phyloP scores from a whole-genome alignment of 495 filamentous ascomycete genomes.

The Podospora comata region DNA sequence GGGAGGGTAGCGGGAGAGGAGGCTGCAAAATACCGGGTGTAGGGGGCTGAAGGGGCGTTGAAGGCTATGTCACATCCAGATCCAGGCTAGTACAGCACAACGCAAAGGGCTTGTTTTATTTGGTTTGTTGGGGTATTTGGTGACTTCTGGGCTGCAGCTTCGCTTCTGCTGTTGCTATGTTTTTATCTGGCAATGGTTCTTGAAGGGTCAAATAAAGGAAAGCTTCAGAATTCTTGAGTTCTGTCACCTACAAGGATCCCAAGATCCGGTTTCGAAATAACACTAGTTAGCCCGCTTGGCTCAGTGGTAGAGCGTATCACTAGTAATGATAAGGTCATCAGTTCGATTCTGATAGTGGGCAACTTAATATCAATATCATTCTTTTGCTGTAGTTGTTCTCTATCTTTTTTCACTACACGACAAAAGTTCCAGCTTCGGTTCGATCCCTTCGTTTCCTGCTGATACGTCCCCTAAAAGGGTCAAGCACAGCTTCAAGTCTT shows the following conservation, averaged over 20 bases:
- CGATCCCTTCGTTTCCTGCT: not conserved
- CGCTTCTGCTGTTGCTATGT: too few species aligned
- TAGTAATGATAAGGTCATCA: slow-evolving; percentile 21
- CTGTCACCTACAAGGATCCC: too few species aligned
- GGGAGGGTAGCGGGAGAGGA: slow-evolving; percentile 52
- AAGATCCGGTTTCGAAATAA: not conserved
- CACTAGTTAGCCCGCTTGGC: slow-evolving; percentile 12
- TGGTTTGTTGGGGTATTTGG: too few species aligned
- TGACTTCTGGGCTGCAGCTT: too few species aligned
- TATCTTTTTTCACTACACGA: not conserved
- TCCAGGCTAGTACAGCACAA: not conserved
- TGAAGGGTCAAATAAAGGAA: too few species aligned
- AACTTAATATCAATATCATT: not conserved
- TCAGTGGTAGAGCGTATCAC: slow-evolving; percentile 22
- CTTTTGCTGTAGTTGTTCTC: not conserved
- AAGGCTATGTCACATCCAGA: not conserved
- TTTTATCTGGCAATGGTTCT: too few species aligned
- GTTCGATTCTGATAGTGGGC: slow-evolving; percentile 22
- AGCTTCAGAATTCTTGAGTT: too few species aligned
- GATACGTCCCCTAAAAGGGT: too few species aligned
- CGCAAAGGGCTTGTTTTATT: not conserved
- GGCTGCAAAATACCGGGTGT: slow-evolving; percentile 33
- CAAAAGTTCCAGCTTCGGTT: too few species aligned
- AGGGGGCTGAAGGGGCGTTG: not conserved
- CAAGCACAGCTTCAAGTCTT: too few species aligned